Evolutionary conservation across 1,139 yeast genomes (phyloP).

Genomic region (Eremothecium cymbalariae): DNA sequence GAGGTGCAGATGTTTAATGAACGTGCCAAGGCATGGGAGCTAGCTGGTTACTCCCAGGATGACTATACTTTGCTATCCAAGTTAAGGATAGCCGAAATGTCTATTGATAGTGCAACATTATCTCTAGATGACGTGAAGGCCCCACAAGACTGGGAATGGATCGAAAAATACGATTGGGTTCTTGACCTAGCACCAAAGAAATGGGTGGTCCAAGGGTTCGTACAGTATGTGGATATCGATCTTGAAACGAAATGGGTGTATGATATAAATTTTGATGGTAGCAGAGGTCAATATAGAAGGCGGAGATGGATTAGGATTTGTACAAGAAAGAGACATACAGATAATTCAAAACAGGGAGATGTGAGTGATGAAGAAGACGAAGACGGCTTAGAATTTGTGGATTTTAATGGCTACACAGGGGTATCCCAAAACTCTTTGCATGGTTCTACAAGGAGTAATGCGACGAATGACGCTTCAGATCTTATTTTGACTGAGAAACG

Average conservation of each 20-base stretch:
- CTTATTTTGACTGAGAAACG: slow-evolving; percentile 1
- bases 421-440: slow-evolving; percentile 5
- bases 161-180: slow-evolving; percentile 42
- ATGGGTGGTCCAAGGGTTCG: slow-evolving; percentile 52
- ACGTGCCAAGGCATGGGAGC: slow-evolving; percentile 50
- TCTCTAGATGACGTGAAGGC: slow-evolving; percentile 39
- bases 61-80: slow-evolving; percentile 42
- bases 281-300: slow-evolving; percentile 37
- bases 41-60: slow-evolving; percentile 48
- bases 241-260: slow-evolving; percentile 74
- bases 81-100: slow-evolving; percentile 28
- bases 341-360: background rate
- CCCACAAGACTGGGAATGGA: slow-evolving; percentile 52
- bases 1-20: slow-evolving; percentile 57
- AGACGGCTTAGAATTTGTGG: slow-evolving; percentile 3
- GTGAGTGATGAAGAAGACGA: slow-evolving; percentile 7
- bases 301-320: slow-evolving; percentile 48
- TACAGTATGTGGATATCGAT: slow-evolving; percentile 51
- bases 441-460: slow-evolving; percentile 1
- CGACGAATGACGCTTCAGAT: slow-evolving; percentile 1
- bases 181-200: slow-evolving; percentile 49
- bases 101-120: slow-evolving; percentile 16
- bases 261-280: slow-evolving; percentile 37
- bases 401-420: slow-evolving; percentile 7
- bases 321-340: slow-evolving; percentile 18